Evolutionary conservation across 2,329 filamentous ascomycete genomes (phyloP), one percentile per base, ranked within the genome.

Genomic region (Diaporthe velutina): DNA sequence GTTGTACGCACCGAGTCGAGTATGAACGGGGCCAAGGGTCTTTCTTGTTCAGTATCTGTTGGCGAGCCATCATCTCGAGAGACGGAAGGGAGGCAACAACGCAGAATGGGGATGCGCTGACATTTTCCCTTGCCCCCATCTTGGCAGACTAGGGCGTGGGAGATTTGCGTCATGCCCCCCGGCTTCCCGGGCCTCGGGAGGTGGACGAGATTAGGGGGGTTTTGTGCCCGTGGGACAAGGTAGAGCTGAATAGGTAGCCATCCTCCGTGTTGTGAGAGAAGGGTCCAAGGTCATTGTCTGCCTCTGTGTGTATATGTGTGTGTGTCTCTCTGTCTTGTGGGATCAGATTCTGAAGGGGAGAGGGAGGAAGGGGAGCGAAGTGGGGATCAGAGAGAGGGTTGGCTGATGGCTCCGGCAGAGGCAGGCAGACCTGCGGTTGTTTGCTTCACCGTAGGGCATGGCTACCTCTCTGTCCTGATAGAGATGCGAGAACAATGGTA

Each of bases 81-180:
- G 22, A 67, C 25, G 64, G 8, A 25, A 30, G 40, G 12, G 8
- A 54, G 25, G 25, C 52, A 8, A 54, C 45, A 25, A 5, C 19
- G 61, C 45, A 54, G 48, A 52, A 25, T 45, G 30, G n/a, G n/a
- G 25, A 28, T 67, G 28, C 33, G 64, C 28, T 40, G 45, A 38
- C 12, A 67, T 67, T 52, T 67, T 45, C 64, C 40, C 22, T 64
- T 25, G 45, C 45, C 45, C 64, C 64, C 45, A 67, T 52, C 64
- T 52, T 67, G 64, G 64, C 64, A 15, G n/a, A 45, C 64, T 67
- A 67, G 64, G 64, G 64, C 30, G 45, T 67, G 64, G 45, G 64
- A 67, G 64, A 67, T 67, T 67, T 67, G 64, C 64, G 64, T 67
- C 64, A 67, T 67, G 64, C 30, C 45, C 61, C 64, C 45, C 30